A percentile compares a stretch with the other conserved stretches of the same genome.
Evolutionary conservation across 768 basidiomycete genomes (phyloP).

Genomic region (Boletus pseudopeckii): DNA sequence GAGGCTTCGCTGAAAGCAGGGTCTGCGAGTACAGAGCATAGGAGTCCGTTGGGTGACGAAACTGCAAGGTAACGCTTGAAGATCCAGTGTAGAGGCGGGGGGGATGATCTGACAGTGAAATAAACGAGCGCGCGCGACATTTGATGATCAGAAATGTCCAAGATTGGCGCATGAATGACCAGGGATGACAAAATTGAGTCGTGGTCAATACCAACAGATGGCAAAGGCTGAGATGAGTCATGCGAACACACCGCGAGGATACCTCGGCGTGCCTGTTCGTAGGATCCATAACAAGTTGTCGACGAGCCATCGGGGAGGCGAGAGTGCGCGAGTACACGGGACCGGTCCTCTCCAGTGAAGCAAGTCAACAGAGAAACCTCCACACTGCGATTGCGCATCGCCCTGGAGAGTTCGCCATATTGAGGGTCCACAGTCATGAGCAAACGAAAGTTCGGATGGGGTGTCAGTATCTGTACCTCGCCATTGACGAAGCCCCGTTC

Average conservation of each 20-base stretch:
- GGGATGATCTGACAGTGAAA: constrained; percentile 25
- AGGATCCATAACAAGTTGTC: constrained; percentile 7
- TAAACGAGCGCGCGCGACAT: constrained; percentile 23
- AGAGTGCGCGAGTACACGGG: constrained; percentile 43
- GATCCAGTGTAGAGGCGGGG: constrained; percentile 10
- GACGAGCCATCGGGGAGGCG: constrained; percentile 42
- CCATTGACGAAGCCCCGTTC: constrained; percentile 87
- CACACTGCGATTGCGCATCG: constrained; percentile 96
- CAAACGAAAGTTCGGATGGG: constrained; percentile 86
- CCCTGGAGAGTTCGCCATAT: constrained; percentile 90
- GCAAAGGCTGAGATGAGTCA: constrained; percentile 9
- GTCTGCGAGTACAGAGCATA: constrained; percentile 21
- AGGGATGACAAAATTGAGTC: constrained; percentile 44
- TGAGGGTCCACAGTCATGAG: constrained; percentile 94
- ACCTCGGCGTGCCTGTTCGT: constrained; percentile 29
- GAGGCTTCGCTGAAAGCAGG: constrained; percentile 10
- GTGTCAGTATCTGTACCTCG: constrained; percentile 64
- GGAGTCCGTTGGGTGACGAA: constrained; percentile 7
- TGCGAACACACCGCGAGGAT: constrained; percentile 3
- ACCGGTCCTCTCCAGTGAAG: constrained; percentile 43
- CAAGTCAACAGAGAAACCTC: constrained; percentile 60
- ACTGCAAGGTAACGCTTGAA: constrained; percentile 23
- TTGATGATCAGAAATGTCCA: constrained; percentile 13
- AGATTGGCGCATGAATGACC: constrained; percentile 38
- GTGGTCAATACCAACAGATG: constrained; percentile 46